These are phyloP conservation scores for Dunaliella primolecta DNA, from an alignment of 139 green algal genomes.

Conservation along the genomic window DNA sequence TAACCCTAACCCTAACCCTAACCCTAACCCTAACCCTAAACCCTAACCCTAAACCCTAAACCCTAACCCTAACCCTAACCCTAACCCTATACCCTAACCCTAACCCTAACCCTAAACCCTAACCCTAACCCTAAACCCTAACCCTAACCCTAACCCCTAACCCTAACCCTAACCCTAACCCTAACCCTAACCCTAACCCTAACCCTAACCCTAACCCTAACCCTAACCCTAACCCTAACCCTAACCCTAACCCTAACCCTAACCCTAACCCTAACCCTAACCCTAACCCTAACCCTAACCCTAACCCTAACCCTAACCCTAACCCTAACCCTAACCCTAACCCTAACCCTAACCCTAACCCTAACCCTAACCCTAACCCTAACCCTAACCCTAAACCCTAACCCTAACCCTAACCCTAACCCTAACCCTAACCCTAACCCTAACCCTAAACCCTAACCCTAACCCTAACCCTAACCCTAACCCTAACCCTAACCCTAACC, in stretches of 20 bases:
- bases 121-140: too few species aligned
- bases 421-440: background rate
- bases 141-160: too few species aligned
- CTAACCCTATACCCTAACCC: too few species aligned
- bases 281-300: slow-evolving; percentile 2
- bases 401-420: background rate
- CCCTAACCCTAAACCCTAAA: too few species aligned
- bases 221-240: slow-evolving; percentile 2
- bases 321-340: slow-evolving; percentile 3
- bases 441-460: background rate
- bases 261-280: slow-evolving; percentile 3
- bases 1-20: too few species aligned
- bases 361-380: slow-evolving; percentile 2
- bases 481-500: slow-evolving; percentile 2
- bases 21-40: too few species aligned
- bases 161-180: too few species aligned
- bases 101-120: too few species aligned
- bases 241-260: slow-evolving; percentile 2
- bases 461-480: slow-evolving; percentile 3
- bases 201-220: too few species aligned
- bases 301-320: slow-evolving; percentile 2
- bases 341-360: slow-evolving; percentile 2
- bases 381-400: background rate
- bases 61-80: too few species aligned
- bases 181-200: too few species aligned